Evolutionary conservation across 2,329 filamentous ascomycete species (phyloP).

Genomic region (Aureobasidium sp.): DNA sequence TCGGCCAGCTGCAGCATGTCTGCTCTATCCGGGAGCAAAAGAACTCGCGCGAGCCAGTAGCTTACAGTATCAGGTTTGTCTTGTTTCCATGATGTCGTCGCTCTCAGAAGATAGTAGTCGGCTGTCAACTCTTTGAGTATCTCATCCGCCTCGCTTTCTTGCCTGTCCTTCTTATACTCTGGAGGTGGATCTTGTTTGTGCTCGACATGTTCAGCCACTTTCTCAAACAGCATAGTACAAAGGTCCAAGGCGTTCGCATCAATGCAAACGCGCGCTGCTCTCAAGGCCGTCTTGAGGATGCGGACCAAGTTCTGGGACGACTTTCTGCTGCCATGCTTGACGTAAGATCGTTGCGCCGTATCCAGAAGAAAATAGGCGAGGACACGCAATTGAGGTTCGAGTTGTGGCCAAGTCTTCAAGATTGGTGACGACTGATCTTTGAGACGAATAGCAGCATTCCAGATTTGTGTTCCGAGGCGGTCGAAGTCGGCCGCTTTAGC

Average conservation of each 20-base stretch:
- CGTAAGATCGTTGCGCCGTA: conserved; percentile 38
- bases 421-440: conserved; percentile 15
- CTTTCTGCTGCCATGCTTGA: conserved; percentile 18
- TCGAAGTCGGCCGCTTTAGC: conserved; percentile 46
- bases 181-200: conserved; percentile 17
- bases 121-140: conserved; percentile 37
- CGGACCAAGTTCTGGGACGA: conserved; percentile 37
- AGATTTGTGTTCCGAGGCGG: conserved; percentile 48
- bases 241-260: conserved; percentile 49
- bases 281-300: conserved; percentile 59
- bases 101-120: conserved; percentile 60
- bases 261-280: conserved; percentile 55
- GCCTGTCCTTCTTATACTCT: not conserved
- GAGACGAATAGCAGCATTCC: conserved; percentile 57
- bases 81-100: conserved; percentile 67
- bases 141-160: conserved; percentile 21
- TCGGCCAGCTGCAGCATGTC: conserved; percentile 48
- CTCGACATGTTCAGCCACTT: conserved; percentile 46
- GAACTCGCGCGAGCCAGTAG: conserved; percentile 60
- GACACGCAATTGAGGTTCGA: conserved; percentile 34
- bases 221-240: conserved; percentile 55
- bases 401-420: conserved; percentile 12
- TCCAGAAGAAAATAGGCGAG: conserved; percentile 64
- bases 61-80: conserved; percentile 67
- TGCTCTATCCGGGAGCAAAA: conserved; percentile 30